Percentiles rank a stretch among this genome's conserved stretches.
These are phyloP conservation scores for Xylariaceae sp. DNA, from an alignment of 2,329 filamentous ascomycete genomes.

Conservation along the genomic window DNA sequence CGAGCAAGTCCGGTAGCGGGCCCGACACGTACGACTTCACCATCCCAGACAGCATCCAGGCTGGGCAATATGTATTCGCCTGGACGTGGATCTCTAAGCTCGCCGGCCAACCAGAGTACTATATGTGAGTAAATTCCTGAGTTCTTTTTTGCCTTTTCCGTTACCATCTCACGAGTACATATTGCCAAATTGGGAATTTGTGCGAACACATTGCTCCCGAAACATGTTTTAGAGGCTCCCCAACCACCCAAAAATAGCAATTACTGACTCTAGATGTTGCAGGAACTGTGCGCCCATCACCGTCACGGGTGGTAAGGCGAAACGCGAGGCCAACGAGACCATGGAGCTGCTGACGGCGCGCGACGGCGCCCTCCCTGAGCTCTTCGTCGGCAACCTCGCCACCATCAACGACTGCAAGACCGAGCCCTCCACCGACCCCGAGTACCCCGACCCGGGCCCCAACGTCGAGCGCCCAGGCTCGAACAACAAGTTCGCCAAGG, in stretches of 20 bases:
- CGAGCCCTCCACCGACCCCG: conserved; percentile 52
- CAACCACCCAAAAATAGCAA: no score
- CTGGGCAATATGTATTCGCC: conserved; percentile 67
- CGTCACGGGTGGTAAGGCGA: conserved; percentile 44
- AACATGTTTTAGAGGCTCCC: no score
- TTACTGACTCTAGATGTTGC: no score
- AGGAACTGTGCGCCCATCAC: conserved; percentile 72
- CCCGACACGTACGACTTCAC: conserved; percentile 57
- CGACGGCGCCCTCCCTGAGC: conserved; percentile 56
- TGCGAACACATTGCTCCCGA: no score
- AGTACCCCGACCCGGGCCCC: conserved; percentile 65
- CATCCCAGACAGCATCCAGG: conserved; percentile 61
- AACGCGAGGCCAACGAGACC: conserved; percentile 30
- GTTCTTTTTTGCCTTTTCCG: no score
- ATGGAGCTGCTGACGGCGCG: conserved; percentile 46
- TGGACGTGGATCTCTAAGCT: conserved; percentile 79
- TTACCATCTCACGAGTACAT: no score
- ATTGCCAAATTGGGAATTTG: no score
- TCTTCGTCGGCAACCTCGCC: conserved; percentile 70
- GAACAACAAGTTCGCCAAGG: conserved; percentile 36
- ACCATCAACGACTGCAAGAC: conserved; percentile 56
- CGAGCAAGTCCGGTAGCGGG: conserved; percentile 46
- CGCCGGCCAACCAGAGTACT: conserved; percentile 71
- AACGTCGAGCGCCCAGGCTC: conserved; percentile 48
- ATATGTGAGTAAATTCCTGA: no score